Conservation (phyloP, 1,139 yeast genomes). For the Lodderomyces oxycetoniae region DNA sequence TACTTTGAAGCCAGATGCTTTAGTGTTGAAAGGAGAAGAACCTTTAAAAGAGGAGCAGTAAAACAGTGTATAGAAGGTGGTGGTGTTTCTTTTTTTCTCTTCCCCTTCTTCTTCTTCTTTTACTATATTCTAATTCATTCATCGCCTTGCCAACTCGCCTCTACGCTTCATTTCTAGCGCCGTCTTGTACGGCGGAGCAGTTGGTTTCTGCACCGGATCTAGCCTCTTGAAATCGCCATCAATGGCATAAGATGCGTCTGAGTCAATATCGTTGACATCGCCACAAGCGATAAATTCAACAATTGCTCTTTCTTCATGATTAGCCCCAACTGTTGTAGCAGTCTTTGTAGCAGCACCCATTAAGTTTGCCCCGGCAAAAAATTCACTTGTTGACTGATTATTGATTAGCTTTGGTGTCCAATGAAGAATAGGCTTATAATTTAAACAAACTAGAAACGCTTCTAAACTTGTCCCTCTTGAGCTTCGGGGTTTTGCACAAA, state of each 20-base stretch:
- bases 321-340: conserved; percentile 45
- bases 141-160: conserved; percentile 46
- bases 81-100: background rate
- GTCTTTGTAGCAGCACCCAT: background rate
- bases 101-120: background rate
- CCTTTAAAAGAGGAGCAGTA: conserved; percentile 10
- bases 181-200: conserved; percentile 92
- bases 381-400: conserved; percentile 70
- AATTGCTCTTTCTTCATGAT: conserved; percentile 48
- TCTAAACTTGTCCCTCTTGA: conserved; percentile 92
- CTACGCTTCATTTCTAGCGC: conserved; percentile 84
- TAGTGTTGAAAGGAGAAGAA: conserved; percentile 36
- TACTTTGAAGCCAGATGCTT: conserved; percentile 89
- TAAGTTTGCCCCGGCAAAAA: conserved; percentile 60
- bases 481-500: conserved; percentile 94
- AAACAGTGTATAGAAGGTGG: conserved; percentile 2
- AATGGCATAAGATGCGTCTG: conserved; percentile 88
- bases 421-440: conserved; percentile 72
- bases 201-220: conserved; percentile 91
- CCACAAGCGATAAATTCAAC: conserved; percentile 96
- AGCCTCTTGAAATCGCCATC: conserved; percentile 49
- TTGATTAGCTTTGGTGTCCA: conserved; percentile 70
- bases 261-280: conserved; percentile 77
- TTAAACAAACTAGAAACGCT: conserved; percentile 88
- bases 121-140: background rate